Conservation (phyloP, 495 filamentous ascomycete species). For the Penicillium mononematosum region DNA sequence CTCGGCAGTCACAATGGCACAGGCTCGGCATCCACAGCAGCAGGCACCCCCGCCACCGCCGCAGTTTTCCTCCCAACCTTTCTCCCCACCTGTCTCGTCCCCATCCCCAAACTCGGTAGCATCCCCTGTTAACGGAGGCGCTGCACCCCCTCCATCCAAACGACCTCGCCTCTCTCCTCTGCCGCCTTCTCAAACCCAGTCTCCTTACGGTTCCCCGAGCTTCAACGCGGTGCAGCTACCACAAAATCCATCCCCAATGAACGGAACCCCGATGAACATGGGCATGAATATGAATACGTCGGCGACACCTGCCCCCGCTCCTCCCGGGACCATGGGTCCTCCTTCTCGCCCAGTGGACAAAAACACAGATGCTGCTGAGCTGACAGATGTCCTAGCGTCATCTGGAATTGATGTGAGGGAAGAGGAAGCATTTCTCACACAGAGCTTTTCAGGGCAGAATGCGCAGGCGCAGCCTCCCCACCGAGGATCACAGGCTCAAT, state of each 20-base stretch:
- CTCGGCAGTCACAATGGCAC: slow-evolving; percentile 55
- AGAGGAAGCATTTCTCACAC: slow-evolving; percentile 72
- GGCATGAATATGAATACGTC: slow-evolving; percentile 30
- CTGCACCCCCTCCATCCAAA: slow-evolving; percentile 56
- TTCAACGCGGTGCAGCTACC: slow-evolving; percentile 46
- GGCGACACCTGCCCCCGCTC: slow-evolving; percentile 36
- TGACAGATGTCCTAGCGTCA: slow-evolving; percentile 73
- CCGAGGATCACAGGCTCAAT: slow-evolving; percentile 43
- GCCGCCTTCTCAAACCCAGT: slow-evolving; percentile 48
- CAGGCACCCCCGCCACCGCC: slow-evolving; percentile 41
- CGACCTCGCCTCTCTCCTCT: slow-evolving; percentile 68
- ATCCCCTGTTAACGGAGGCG: slow-evolving; percentile 43
- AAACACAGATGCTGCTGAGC: slow-evolving; percentile 65
- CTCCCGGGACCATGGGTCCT: slow-evolving; percentile 71
- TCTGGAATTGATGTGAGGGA: slow-evolving; percentile 81
- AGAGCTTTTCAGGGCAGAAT: slow-evolving; percentile 53
- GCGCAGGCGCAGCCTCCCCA: slow-evolving; percentile 42
- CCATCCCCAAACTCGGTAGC: slow-evolving; percentile 44
- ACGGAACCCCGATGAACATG: slow-evolving; percentile 37
- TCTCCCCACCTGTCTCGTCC: slow-evolving; percentile 55
- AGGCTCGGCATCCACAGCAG: slow-evolving; percentile 50
- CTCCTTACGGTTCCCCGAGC: slow-evolving; percentile 39
- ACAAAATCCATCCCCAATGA: slow-evolving; percentile 34
- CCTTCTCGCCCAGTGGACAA: slow-evolving; percentile 71
- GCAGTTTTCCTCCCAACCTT: slow-evolving; percentile 47